Base-by-base conservation (phyloP, 768 basidiomycete species). In the Pluteus cervinus region DNA sequence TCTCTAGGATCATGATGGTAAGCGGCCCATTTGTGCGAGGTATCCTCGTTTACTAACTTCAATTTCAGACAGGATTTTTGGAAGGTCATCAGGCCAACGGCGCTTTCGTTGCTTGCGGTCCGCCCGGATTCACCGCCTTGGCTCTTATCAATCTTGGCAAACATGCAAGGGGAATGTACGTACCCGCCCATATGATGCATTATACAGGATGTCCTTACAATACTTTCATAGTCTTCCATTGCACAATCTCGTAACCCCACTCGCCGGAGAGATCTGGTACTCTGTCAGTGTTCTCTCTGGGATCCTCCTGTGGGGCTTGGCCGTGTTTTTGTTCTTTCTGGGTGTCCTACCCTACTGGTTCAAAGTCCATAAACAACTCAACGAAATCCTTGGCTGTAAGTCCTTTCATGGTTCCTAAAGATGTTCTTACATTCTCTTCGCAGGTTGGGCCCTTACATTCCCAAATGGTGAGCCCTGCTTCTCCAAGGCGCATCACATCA, bases 51-150 rank as follows among this genome's bases (percentile, higher is more conserved):
- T n/a, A 22, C 25, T 32, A 31, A 28, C 15, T 43, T n/a, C 11
- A 25, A 16, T 33, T 29, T 16, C 36, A 67, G 69, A 69, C 70
- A 8, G 69, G 69, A 10, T 68, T 71, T 44, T 53, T 69, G 39
- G 58, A 68, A 32, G 66, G 68, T 7, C 69, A 67, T 46, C 68
- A 69, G 40, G 70, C 70, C 5, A 70, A 66, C 37, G 65, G 65
- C 11, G 68, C 70, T 3, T 71, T 73, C 45, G 61, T 73, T 22
- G 67, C 65, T 22, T 65, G 63, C 38, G 69, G 70, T 3, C 71
- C 70, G 5, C 70, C 69, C 9, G 69, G 69, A 2, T 73, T 73
- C 47, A 73, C 69, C 2, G 69, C 71, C 1, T 55, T 71, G 16
- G 67, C 69, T 1, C 55, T 71, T 22, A 60, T 73, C 42, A 65